phyloP scores from a whole-genome alignment of 768 basidiomycete genomes.

The Russula olivacea region DNA sequence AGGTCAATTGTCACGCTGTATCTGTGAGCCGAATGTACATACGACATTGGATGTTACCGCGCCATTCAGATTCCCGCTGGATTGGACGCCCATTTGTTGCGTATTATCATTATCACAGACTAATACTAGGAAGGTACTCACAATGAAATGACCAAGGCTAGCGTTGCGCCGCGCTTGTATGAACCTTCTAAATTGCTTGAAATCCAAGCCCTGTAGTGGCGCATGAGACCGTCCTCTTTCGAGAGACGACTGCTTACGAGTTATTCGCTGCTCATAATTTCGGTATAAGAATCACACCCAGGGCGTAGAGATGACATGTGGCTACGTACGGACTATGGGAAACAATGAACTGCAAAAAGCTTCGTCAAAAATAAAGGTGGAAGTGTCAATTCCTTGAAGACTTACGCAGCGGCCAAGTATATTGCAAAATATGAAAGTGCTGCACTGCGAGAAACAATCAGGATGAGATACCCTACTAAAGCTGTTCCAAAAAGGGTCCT shows the following conservation, averaged over 20 bases:
- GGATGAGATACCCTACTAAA: neutral
- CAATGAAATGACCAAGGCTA: neutral
- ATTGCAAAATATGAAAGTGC: neutral
- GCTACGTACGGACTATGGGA: neutral
- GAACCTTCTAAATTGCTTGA: neutral
- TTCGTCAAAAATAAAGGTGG: too few relatives aligned
- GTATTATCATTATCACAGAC: conserved; percentile 66
- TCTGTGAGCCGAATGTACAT: neutral
- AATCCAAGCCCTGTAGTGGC: neutral
- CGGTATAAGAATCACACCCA: neutral
- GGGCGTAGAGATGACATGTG: neutral
- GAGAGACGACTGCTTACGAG: neutral
- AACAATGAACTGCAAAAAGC: neutral
- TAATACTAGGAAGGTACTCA: neutral
- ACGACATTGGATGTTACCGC: neutral
- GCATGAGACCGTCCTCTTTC: neutral
- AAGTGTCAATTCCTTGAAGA: neutral
- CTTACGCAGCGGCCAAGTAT: neutral
- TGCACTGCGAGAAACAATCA: neutral
- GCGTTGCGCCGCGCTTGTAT: neutral
- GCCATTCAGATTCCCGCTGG: neutral
- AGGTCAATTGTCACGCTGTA: neutral
- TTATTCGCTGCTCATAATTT: neutral
- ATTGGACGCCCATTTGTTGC: conserved; percentile 43
- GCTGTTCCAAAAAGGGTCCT: neutral